Percentiles rank a stretch among this genome's conserved stretches.
Conservation (phyloP, 768 basidiomycete species). For the Lentinula detonsa region DNA sequence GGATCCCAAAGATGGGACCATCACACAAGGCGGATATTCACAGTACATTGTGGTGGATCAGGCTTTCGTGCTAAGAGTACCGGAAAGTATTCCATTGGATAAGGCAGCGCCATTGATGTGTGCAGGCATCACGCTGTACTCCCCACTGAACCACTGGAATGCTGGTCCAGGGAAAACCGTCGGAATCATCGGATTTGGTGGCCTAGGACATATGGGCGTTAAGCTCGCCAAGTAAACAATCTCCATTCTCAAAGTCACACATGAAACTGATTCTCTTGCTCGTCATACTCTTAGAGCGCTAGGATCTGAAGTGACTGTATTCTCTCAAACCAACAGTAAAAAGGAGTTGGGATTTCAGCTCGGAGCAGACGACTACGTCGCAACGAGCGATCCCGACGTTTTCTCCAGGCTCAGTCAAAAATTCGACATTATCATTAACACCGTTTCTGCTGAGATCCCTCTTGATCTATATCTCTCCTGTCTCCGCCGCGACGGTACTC, state of each 20-base stretch:
- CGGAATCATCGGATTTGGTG: constrained; percentile 62
- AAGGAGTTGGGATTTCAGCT: constrained; percentile 40
- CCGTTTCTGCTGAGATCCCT: constrained; percentile 10
- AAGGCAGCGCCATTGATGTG: constrained; percentile 61
- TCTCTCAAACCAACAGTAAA: constrained; percentile 39
- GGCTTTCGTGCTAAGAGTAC: constrained; percentile 55
- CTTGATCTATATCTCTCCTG: background rate
- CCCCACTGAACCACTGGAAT: constrained; percentile 44
- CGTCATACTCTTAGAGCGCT: constrained; percentile 38
- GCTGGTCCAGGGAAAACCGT: constrained; percentile 57
- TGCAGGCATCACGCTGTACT: constrained; percentile 56
- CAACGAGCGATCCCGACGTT: constrained; percentile 32
- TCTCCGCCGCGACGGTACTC: background rate
- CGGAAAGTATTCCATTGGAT: constrained; percentile 42
- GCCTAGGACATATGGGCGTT: constrained; percentile 29
- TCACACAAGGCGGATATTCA: constrained; percentile 42
- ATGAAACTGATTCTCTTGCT: background rate
- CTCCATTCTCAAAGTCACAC: constrained; percentile 3
- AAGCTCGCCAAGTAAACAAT: background rate
- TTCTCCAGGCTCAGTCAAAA: constrained; percentile 21
- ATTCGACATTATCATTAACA: constrained; percentile 32
- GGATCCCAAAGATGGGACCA: constrained; percentile 34
- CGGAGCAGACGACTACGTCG: constrained; percentile 38
- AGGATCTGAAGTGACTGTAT: constrained; percentile 44
- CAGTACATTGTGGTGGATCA: constrained; percentile 40